Base-by-base conservation (phyloP, 306 rosid genomes). In the Potentilla sterilis region DNA sequence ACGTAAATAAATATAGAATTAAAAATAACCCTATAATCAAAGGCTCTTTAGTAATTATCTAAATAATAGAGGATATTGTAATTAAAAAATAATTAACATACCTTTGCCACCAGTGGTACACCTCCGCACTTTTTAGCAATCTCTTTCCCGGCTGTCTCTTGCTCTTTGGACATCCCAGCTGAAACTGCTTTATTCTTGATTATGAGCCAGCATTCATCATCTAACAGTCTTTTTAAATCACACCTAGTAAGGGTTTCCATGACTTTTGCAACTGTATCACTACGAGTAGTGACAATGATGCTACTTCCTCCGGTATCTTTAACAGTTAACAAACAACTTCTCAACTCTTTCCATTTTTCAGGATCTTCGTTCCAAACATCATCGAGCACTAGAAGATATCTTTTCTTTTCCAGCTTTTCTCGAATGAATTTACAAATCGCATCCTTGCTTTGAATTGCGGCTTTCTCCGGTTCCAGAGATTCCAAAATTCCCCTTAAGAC, bases 61-160 rank as follows among this genome's bases (percentile, higher is more conserved):
- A 0, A 28, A 28, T 1, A 28, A 28, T 28, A 28, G 28, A 28
- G 28, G 28, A 28, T 28, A 28, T 1, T 28, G 28, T 28, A 28
- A 28, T 0, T 28, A 28, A 28, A 28, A 28, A 37, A 37, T 43
- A 43, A 43, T 41, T 41, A 3, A 21, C 34, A 57, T 57, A 57
- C 63, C 63, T 57, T 77, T 32, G 72, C 80, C 14, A 19, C 59
- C 44, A 77, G 69, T 4, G 75, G 81, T 41, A 77, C 51, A 15
- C 81, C 81, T 19, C 81, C 81, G 69, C 73, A 77, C 63, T 40
- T 77, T 59, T 67, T 43, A 40, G 72, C 70, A 38, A 77, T 63
- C 59, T 69, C 16, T 22, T 18, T n/a, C 16, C 15, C 61, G 14
- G 57, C 41, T 13, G 22, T 13, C 73, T 42, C 80, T 34, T 52